Conservation (phyloP, 257 asterid species). For the Catharanthus roseus region DNA sequence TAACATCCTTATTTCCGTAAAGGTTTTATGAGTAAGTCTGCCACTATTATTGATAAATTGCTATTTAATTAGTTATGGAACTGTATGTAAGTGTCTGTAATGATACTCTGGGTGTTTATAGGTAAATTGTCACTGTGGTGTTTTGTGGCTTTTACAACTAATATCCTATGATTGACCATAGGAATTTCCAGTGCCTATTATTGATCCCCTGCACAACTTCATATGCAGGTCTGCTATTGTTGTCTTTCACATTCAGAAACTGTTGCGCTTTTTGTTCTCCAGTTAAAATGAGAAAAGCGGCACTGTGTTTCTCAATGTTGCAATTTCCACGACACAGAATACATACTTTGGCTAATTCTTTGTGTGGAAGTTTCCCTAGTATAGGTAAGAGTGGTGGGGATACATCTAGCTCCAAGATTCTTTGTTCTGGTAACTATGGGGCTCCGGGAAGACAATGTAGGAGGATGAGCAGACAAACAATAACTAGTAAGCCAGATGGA, state of each 20-base stretch:
- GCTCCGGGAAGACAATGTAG: slow-evolving; percentile 54
- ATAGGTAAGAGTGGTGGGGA: slow-evolving; percentile 31
- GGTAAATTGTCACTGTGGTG: neutral
- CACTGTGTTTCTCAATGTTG: slow-evolving; percentile 76
- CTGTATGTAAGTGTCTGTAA: neutral
- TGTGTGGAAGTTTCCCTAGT: slow-evolving; percentile 45
- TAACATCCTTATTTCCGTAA: neutral
- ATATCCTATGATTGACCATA: neutral
- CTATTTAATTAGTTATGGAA: too few species aligned
- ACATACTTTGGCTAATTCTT: slow-evolving; percentile 52
- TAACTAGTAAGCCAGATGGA: slow-evolving; percentile 43
- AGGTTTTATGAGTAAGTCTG: neutral
- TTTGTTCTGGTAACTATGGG: slow-evolving; percentile 46
- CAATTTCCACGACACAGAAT: slow-evolving; percentile 62
- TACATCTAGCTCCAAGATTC: slow-evolving; percentile 38
- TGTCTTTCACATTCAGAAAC: slow-evolving; percentile 7
- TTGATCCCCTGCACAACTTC: neutral
- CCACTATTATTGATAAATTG: too few species aligned
- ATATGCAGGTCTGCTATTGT: slow-evolving; percentile 42
- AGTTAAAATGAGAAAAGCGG: slow-evolving; percentile 48
- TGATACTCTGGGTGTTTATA: neutral
- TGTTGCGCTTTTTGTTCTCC: slow-evolving; percentile 17
- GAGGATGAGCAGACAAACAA: slow-evolving; percentile 46
- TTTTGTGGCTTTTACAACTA: neutral
- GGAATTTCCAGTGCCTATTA: neutral